phyloP scores from a whole-genome alignment of 352 stramenopile species.

The Hyaloperonospora brassicae region DNA sequence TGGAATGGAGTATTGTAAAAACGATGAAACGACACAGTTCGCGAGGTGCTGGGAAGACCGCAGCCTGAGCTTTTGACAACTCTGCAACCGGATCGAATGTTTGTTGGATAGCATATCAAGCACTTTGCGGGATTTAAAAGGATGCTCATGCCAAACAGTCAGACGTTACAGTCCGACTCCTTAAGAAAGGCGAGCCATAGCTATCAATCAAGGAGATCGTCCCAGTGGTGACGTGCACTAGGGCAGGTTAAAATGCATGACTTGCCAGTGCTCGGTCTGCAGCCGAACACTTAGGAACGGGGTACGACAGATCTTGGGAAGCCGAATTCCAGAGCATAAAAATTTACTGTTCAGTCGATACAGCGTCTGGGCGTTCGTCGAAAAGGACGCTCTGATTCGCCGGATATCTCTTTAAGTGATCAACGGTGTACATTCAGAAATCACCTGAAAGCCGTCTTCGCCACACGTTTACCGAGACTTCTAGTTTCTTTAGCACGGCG shows the following conservation, averaged over 20 bases:
- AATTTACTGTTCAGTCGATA: neutral
- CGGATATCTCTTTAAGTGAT: neutral
- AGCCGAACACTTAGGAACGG: neutral
- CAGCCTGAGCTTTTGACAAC: neutral
- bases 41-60: no score
- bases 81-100: neutral
- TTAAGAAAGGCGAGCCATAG: neutral
- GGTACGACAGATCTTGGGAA: neutral
- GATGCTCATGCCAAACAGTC: neutral
- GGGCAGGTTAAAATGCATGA: neutral
- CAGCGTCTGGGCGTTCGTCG: neutral
- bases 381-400: neutral
- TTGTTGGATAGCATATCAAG: neutral
- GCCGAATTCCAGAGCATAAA: neutral
- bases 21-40: no score
- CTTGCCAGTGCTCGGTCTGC: neutral
- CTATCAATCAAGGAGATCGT: neutral
- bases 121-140: no score
- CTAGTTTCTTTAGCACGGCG: no score
- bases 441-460: no score
- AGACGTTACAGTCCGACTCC: no score
- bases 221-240: neutral
- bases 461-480: no score
- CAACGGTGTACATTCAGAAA: no score
- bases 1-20: no score